These are phyloP conservation scores for Salix udensis DNA, from an alignment of 345 rosid species.

Conservation along the genomic window DNA sequence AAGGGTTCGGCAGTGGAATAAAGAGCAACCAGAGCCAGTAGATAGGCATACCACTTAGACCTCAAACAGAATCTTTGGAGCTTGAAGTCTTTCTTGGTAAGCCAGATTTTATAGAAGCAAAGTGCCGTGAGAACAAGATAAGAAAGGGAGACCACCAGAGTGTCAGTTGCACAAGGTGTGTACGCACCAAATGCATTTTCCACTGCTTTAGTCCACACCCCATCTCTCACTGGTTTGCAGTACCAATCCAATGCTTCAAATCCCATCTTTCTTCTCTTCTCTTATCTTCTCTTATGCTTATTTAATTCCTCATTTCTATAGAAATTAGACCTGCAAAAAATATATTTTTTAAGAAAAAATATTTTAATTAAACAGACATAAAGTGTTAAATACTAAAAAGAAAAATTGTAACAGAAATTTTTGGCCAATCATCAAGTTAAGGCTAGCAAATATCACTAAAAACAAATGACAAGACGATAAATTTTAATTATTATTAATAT, in stretches of 20 bases:
- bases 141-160: conserved; percentile 60
- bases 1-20: conserved; percentile 74
- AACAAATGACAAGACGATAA: too few relatives aligned
- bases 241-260: conserved; percentile 72
- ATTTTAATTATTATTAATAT: too few relatives aligned
- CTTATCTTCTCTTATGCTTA: not conserved
- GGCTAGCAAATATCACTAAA: too few relatives aligned
- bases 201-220: conserved; percentile 71
- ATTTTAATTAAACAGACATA: too few relatives aligned
- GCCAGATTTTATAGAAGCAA: conserved; percentile 77
- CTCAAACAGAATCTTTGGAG: conserved; percentile 62
- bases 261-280: conserved; percentile 38
- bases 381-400: too few relatives aligned
- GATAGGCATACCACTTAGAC: conserved; percentile 65
- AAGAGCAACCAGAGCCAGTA: conserved; percentile 67
- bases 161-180: conserved; percentile 89
- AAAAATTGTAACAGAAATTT: too few relatives aligned
- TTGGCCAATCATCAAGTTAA: too few relatives aligned
- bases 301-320: too few relatives aligned
- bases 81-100: conserved; percentile 58
- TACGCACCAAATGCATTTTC: conserved; percentile 91
- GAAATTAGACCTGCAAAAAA: too few relatives aligned
- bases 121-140: conserved; percentile 64
- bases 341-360: too few relatives aligned
- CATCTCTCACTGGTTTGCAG: conserved; percentile 68